These are phyloP conservation scores for Serendipita sp. DNA, from an alignment of 768 basidiomycete species.

Conservation along the genomic window DNA sequence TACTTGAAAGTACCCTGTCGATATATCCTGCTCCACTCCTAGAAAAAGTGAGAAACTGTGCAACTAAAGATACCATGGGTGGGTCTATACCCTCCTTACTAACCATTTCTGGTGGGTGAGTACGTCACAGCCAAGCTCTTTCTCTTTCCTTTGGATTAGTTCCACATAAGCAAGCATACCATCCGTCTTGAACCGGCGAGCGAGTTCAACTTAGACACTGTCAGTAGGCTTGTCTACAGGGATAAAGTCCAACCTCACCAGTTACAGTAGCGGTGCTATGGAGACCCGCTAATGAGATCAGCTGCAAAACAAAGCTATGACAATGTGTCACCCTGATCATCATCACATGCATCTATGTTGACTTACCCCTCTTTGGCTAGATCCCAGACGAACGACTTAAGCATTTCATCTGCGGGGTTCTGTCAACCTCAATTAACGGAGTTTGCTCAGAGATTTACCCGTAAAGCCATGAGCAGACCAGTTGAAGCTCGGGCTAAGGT, in stretches of 20 bases:
- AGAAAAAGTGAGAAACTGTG: constrained; percentile 2
- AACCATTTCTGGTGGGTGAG: constrained; percentile 90
- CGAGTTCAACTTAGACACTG: constrained; percentile 50
- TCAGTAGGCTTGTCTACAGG: neutral
- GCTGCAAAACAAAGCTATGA: constrained; percentile 65
- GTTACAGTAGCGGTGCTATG: constrained; percentile 70
- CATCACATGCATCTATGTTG: neutral
- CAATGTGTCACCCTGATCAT: neutral
- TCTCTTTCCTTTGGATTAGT: constrained; percentile 74
- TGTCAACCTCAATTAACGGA: neutral
- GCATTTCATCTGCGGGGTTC: constrained; percentile 31
- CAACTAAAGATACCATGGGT: too few relatives aligned
- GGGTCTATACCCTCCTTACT: constrained; percentile 12
- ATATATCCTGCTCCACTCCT: constrained; percentile 89
- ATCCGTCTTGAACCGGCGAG: constrained; percentile 63
- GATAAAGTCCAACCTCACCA: constrained; percentile 26
- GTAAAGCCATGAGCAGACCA: constrained; percentile 75
- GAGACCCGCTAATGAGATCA: constrained; percentile 80
- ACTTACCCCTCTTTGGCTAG: constrained; percentile 70
- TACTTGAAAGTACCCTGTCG: constrained; percentile 62
- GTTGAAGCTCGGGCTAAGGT: constrained; percentile 87
- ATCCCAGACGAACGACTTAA: constrained; percentile 83
- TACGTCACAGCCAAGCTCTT: constrained; percentile 69
- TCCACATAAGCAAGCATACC: constrained; percentile 91
- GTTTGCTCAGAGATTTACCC: constrained; percentile 6